A percentile compares a stretch with the other conserved stretches of the same genome.
These are phyloP conservation scores for Coprinopsis strossmayeri DNA, from an alignment of 768 basidiomycete genomes.

Conservation along the genomic window DNA sequence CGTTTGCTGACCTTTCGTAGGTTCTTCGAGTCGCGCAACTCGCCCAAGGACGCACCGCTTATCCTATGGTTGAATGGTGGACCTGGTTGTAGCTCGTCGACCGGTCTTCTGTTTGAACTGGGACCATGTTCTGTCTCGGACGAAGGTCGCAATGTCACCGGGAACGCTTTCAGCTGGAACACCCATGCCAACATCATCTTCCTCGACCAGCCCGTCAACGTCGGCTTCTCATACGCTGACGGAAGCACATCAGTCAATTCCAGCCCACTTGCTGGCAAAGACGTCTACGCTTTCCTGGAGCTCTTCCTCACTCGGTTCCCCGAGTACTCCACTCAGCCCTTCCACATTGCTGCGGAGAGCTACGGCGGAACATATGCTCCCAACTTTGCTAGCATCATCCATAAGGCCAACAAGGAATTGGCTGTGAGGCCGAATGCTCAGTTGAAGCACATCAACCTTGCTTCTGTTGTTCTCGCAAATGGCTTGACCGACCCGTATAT, in stretches of 20 bases:
- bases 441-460: constrained; percentile 73
- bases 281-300: constrained; percentile 82
- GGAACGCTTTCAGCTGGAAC: constrained; percentile 86
- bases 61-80: constrained; percentile 90
- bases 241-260: constrained; percentile 70
- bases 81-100: constrained; percentile 65
- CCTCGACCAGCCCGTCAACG: constrained; percentile 79
- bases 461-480: constrained; percentile 81
- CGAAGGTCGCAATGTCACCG: constrained; percentile 60
- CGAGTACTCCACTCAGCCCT: constrained; percentile 59
- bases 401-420: constrained; percentile 67
- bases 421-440: constrained; percentile 34
- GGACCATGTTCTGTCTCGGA: constrained; percentile 79
- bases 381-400: constrained; percentile 77
- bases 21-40: constrained; percentile 83
- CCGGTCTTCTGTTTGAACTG: constrained; percentile 87
- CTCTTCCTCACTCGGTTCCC: constrained; percentile 76
- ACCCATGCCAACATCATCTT: constrained; percentile 69
- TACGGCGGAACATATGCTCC: constrained; percentile 80
- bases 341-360: constrained; percentile 79
- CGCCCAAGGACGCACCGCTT: constrained; percentile 73
- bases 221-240: constrained; percentile 84
- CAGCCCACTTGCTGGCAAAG: constrained; percentile 81
- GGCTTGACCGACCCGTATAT: constrained; percentile 78
- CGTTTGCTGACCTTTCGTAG: constrained; percentile 26